Evolutionary conservation across 2,329 filamentous ascomycete species (phyloP), one percentile per base, ranked within the genome.

Genomic region (Aspergillus fijiensis): DNA sequence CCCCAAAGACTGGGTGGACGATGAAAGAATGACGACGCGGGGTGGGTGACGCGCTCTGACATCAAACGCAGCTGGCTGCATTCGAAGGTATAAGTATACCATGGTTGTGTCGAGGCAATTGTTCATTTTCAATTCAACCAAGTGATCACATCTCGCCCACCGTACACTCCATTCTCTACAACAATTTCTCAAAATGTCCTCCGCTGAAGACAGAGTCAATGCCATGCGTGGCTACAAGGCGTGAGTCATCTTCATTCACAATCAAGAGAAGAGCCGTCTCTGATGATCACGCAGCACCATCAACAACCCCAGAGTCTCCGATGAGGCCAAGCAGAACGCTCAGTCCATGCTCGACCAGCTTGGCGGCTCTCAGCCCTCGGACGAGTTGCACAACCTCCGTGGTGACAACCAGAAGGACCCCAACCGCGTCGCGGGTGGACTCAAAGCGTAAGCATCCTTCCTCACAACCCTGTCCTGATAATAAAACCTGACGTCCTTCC

Each of bases 311-410:
- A 56, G 60, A 25, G 58, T 60, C 33, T 68, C 66, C 2, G 52
- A 67, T 10, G 50, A 61, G 33, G 66, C 66, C 16, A 68, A 68
- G 33, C 42, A 67, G 23, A 62, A 68, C 21, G 65, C 66, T 1
- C 55, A 59, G 47, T 54, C 60, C 27, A 61, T 66, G 58, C 59
- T 68, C 16, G 60, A 66, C 29, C 42, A 60, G 29, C 53, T 68
- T 14, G 61, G 60, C 29, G 61, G 65, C 1, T 55, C 64, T 5
- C 45, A 66, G 51, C 56, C 61, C 1, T 59, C 59, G 27, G 50
- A 61, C 2, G 65, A 67, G 6, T 56, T 68, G 16, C 59, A 67
- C 25, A 42, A 57, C 2, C 49, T 51, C 27, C 56, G 59, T 25
- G 48, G 60, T 12, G 56, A 61, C 10, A 49, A 50, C 16, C 57